Evolutionary conservation across 768 basidiomycete species (phyloP).

Genomic region (Boletales sp.): DNA sequence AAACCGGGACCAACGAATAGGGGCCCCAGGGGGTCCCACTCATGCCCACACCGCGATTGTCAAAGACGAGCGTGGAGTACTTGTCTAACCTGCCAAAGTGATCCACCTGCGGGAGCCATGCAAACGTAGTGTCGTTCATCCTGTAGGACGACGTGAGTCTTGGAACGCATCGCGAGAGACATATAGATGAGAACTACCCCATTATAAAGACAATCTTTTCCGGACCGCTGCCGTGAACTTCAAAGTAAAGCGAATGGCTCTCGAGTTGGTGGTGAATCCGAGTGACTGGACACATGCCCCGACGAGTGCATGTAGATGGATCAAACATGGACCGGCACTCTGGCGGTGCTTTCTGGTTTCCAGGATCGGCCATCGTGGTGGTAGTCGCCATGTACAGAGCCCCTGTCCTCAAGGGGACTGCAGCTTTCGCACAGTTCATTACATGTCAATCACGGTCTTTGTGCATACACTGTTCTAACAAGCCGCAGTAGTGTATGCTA

Average conservation of each 20-base stretch:
- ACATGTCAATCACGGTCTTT: no score
- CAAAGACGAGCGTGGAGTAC: constrained; percentile 70
- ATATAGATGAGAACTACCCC: constrained; percentile 43
- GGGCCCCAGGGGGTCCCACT: constrained; percentile 69
- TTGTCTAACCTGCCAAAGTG: constrained; percentile 54
- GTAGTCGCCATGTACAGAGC: background rate
- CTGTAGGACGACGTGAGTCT: constrained; percentile 29
- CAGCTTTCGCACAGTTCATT: no score
- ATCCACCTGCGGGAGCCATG: constrained; percentile 62
- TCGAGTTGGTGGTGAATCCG: constrained; percentile 47
- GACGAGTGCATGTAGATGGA: constrained; percentile 56
- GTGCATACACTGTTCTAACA: no score
- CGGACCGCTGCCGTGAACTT: constrained; percentile 67
- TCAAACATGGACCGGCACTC: constrained; percentile 50
- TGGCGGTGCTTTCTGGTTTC: constrained; percentile 3
- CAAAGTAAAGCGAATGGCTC: constrained; percentile 75
- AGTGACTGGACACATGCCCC: constrained; percentile 76
- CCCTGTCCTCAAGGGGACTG: no score
- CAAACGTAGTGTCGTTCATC: constrained; percentile 59
- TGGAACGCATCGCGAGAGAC: background rate
- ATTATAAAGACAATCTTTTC: constrained; percentile 73
- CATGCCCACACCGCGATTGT: constrained; percentile 82
- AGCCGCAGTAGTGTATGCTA: no score
- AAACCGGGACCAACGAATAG: constrained; percentile 54
- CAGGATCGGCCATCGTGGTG: constrained; percentile 4